Evolutionary conservation across 1,284 basidiomycete genomes (phyloP), one percentile per base, ranked within the genome.

Genomic region (Cerrena zonata): DNA sequence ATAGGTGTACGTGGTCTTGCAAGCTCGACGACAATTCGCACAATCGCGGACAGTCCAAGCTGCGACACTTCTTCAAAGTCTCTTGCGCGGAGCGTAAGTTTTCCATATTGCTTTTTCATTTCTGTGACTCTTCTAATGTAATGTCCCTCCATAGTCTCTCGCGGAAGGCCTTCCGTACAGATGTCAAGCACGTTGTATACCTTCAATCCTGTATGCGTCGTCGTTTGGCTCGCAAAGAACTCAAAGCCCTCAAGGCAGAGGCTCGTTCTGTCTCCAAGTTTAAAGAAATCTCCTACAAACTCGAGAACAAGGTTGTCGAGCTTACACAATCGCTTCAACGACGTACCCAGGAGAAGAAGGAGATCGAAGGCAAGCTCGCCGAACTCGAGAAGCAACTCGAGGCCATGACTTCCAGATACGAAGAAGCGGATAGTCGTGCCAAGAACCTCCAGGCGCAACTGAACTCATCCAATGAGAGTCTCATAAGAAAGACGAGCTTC

Each of bases 251-350:
- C 55, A 87, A 83, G 62, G 80, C 86, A 23, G 96, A 99, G 69
- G 96, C 96, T 22, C 91, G 94, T 49, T 98, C 95, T 0, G 95
- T 95, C 26, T 89, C 89, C 58, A 97, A 96, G 68, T 96, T 96
- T 81, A 97, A 99, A 72, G 96, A 99, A 72, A 97, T 97, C 58
- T 98, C 96, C 0, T 99, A 98, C 68, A 86, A 84, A 61, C 79
- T 99, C 54, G 96, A 99, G 75, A 99, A 99, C 80, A 99, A 99
- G 74, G 96, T 99, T 45, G 92, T 99, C 53, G 95, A 99, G 67
- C 87, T 99, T 59, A 99, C 96, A 0, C 96, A 99, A 67, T 85
- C 76, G n/a, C 78, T 99, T 15, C 96, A 99, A 69, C 88, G 82
- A 65, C 85, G 95, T 38, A 94, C 87, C 7, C 82, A 83, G 56